These are phyloP conservation scores for Blastomyces silverae DNA, from an alignment of 2,329 filamentous ascomycete genomes.

Conservation along the genomic window DNA sequence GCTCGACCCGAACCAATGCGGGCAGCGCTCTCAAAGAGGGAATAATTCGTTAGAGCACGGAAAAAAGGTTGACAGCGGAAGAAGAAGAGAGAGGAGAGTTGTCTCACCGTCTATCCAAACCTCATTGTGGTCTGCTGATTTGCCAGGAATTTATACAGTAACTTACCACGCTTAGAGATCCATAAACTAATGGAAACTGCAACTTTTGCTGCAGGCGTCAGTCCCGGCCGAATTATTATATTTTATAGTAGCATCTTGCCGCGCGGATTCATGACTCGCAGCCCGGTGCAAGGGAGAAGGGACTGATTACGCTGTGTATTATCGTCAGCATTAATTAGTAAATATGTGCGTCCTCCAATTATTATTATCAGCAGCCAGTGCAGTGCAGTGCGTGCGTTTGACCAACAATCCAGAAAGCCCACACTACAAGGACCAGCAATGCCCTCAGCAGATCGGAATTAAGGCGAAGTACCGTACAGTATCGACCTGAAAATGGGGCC, in stretches of 20 bases:
- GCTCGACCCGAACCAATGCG: conserved; percentile 2
- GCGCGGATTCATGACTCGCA: neutral
- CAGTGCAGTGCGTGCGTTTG: neutral
- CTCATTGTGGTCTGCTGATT: conserved; percentile 1
- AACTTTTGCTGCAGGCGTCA: neutral
- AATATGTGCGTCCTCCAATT: neutral
- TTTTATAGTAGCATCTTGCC: neutral
- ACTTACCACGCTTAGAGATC: no score
- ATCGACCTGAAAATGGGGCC: conserved; percentile 1
- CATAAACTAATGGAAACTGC: neutral
- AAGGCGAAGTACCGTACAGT: conserved; percentile 7
- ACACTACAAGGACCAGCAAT: neutral
- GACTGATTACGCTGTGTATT: neutral
- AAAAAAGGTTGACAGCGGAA: neutral
- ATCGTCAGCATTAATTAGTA: neutral
- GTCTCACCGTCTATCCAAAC: conserved; percentile 6
- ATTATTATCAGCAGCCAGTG: neutral
- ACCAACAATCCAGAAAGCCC: neutral
- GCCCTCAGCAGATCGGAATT: conserved; percentile 7
- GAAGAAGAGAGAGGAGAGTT: neutral
- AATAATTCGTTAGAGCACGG: neutral
- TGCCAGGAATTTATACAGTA: no score
- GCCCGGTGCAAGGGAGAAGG: neutral
- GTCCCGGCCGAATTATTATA: neutral
- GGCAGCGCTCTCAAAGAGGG: neutral